These are phyloP conservation scores for Phytopythium oedochilum DNA, from an alignment of 352 stramenopile genomes.

Conservation along the genomic window DNA sequence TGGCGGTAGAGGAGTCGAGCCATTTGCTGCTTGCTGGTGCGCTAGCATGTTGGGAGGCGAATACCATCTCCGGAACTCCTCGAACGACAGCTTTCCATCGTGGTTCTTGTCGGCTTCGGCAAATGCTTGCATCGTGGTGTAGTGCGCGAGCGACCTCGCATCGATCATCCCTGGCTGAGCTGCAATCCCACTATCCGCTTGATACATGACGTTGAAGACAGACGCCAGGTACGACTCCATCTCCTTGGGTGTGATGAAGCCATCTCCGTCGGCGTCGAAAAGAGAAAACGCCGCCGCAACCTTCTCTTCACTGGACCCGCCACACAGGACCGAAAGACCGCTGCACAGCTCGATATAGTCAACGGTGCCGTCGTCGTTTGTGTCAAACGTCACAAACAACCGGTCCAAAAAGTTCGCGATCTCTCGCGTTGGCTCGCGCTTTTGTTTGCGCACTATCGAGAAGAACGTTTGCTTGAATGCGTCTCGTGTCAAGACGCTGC, in stretches of 20 bases:
- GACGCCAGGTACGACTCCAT: slow-evolving; percentile 80
- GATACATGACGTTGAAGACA: slow-evolving; percentile 70
- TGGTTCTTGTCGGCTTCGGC: slow-evolving; percentile 82
- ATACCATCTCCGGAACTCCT: slow-evolving; percentile 86
- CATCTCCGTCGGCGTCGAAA: slow-evolving; percentile 79
- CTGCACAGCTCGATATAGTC: slow-evolving; percentile 78
- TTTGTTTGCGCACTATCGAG: slow-evolving; percentile 54
- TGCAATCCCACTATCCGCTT: slow-evolving; percentile 27
- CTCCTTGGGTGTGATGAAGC: slow-evolving; percentile 77
- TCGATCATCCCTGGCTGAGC: slow-evolving; percentile 24
- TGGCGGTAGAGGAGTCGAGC: background rate
- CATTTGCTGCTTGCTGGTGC: slow-evolving; percentile 10
- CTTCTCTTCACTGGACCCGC: slow-evolving; percentile 71
- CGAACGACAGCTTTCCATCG: slow-evolving; percentile 67
- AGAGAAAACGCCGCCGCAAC: slow-evolving; percentile 76
- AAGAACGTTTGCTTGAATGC: slow-evolving; percentile 72
- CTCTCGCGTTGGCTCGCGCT: slow-evolving; percentile 39
- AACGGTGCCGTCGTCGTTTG: slow-evolving; percentile 55
- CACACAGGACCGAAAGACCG: slow-evolving; percentile 73
- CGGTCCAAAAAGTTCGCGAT: slow-evolving; percentile 59
- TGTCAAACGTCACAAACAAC: slow-evolving; percentile 78
- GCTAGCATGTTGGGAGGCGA: slow-evolving; percentile 19
- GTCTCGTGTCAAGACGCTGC: slow-evolving; percentile 35
- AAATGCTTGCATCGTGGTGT: slow-evolving; percentile 82
- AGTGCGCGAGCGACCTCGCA: slow-evolving; percentile 48